Evolutionary conservation across 441 rosid species (phyloP).

Genomic region (Croton laevigatus): DNA sequence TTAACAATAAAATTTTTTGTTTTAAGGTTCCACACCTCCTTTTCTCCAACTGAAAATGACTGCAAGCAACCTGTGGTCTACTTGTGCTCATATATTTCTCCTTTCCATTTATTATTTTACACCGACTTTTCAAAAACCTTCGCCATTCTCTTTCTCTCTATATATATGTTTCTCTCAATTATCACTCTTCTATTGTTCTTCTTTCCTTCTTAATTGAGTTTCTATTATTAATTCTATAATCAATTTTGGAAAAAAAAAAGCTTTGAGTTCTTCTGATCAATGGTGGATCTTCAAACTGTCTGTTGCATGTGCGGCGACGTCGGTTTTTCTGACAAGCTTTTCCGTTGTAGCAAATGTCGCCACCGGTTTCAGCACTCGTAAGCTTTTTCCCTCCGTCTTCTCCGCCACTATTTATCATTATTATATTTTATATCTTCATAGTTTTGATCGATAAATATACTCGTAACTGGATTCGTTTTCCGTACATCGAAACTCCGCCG

Average conservation of each 20-base stretch:
- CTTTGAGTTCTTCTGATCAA: conserved; percentile 23
- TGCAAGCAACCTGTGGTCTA: conserved; percentile 74
- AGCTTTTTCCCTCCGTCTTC: neutral
- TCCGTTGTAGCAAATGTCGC: conserved; percentile 84
- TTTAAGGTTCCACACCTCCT: conserved; percentile 48
- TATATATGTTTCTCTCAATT: neutral
- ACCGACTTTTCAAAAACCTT: conserved; percentile 42
- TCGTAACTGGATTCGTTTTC: conserved; percentile 7
- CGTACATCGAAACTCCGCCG: neutral
- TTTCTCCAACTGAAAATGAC: conserved; percentile 55
- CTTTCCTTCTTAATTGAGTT: neutral
- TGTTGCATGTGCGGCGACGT: conserved; percentile 99
- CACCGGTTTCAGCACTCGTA: conserved; percentile 92
- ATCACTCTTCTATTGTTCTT: neutral
- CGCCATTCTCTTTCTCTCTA: neutral
- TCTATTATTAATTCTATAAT: too few species aligned
- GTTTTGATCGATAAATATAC: neutral
- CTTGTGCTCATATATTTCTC: conserved; percentile 29
- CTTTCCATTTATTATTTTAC: conserved; percentile 21
- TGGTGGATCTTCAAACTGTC: conserved; percentile 75
- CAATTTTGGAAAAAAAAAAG: neutral
- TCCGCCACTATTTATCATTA: neutral
- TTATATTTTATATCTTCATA: neutral
- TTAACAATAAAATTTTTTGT: neutral
- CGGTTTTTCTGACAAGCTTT: conserved; percentile 92